These are phyloP conservation scores for Phytophthora constricta DNA, from an alignment of 352 stramenopile species.

Conservation along the genomic window DNA sequence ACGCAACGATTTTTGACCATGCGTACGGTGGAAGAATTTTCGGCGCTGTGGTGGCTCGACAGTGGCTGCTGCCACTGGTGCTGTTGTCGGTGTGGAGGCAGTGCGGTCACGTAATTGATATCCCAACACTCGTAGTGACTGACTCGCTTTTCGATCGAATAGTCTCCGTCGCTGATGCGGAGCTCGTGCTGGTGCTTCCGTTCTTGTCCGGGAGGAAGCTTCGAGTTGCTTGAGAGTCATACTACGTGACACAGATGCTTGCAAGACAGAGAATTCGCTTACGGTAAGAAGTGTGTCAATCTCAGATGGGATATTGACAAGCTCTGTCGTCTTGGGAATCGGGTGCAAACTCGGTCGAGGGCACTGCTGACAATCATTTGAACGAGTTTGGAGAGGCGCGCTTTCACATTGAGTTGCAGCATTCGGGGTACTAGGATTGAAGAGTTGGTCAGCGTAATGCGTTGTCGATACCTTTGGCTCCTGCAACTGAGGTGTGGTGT, in stretches of 20 bases:
- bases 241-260: no score
- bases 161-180: not conserved
- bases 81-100: not conserved
- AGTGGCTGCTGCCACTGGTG: not conserved
- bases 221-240: no score
- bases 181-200: not conserved
- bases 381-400: not conserved
- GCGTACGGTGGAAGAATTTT: constrained; percentile 26
- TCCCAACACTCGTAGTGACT: constrained; percentile 27
- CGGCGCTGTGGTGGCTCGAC: not conserved
- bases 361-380: not conserved
- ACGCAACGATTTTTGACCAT: constrained; percentile 25
- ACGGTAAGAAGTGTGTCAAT: constrained; percentile 12
- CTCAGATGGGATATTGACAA: constrained; percentile 19
- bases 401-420: not conserved
- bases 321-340: constrained; percentile 1
- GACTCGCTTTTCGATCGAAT: constrained; percentile 25
- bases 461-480: constrained; percentile 26
- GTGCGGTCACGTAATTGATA: constrained; percentile 6
- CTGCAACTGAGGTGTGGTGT: constrained; percentile 10
- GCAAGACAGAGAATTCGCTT: constrained; percentile 2
- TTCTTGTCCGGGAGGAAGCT: not conserved
- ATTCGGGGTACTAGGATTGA: constrained; percentile 10
- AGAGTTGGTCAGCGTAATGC: constrained; percentile 36
- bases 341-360: not conserved